Base-by-base conservation (phyloP, 1,284 basidiomycete genomes). In the Leucocoprinus gongylophorus region DNA sequence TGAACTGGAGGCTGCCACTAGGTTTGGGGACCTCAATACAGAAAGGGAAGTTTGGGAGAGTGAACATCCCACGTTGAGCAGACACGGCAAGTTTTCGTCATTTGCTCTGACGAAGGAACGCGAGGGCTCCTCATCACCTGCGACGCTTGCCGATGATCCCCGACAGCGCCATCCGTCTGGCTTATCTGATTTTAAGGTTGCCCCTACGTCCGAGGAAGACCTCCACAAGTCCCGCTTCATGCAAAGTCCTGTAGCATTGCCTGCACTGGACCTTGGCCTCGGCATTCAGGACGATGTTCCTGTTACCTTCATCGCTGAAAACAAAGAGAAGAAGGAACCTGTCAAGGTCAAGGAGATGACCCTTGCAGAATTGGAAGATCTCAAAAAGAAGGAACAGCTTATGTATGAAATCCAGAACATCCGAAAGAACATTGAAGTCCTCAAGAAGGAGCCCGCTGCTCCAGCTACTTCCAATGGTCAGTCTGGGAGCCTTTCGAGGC, bases 11-110 rank as follows among this genome's bases (percentile, higher is more conserved):
- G 88, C 91, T 40, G 84, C 91, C 1, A 79, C 81, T 49, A 75
- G 81, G 39, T 85, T 95, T 65, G 76, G 75, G 21, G 76, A 74
- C 44, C 71, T 91, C 42, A 74, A 81, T 37, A 73, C 75, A 43
- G 92, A 97, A 64, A 82, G 86, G 50, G 79, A 80, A 37, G 80
- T 85, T 54, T 97, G 94, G 95, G 92, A 97, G 64, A 82, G 78
- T 58, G 83, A 90, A 50, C 90, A 95, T 55, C 69, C 88, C 12
- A 73, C 75, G 46, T 66, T 81, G 53, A 61, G 64, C 53, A 80
- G 74, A 58, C 81, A 88, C 63, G 78, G 85, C 58, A 71, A 71
- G 23, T 64, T 73, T 39, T 82, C 81, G 26, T 74, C 65, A 47
- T 69, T 73, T 32, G 80, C 79, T 39, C 67, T 83, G 44, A 78